Base-by-base conservation (phyloP, 768 basidiomycete genomes). In the Rhizopogon sp. region DNA sequence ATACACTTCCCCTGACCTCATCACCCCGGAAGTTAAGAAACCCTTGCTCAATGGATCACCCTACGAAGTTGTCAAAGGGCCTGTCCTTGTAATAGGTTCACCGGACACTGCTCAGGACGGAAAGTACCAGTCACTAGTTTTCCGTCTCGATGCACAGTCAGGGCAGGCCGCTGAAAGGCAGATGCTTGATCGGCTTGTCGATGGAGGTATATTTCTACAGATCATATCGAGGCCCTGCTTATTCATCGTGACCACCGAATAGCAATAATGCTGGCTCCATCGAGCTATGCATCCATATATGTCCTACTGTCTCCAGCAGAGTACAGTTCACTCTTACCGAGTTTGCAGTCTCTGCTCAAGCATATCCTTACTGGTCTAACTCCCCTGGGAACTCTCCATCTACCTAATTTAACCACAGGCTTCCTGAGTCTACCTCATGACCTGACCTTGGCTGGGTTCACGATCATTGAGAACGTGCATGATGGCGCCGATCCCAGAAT, bases 151-250 rank as follows among this genome's bases (percentile, higher is more conserved):
- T 68, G 69, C 69, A 55, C 76, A 74, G 16, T 31, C 58, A 29
- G 58, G 61, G 17, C 70, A 78, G 58, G 64, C 72, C 35, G 84
- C 91, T 31, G 90, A 94, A 62, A 85, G 80, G 63, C 85, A 92
- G 65, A 82, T 94, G 74, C 72, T 93, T 29, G 92, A 95, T 68
- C 78, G 93, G 57, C 72, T 95, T 57, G 73, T 92, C 14, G 91
- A 90, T 69, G 79, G 81, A 74, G 92, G 92, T 93, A 63, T 51
- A 77, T 70, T 14, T 58, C 35, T 52, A 56, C 42, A 35, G 50
- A 53, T 31, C 45, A 14, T 20, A 53, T 31, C 43, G 22, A n/a
- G 33, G 25, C 25, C 17, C 49, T 41, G 25, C 11, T 10, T 42
- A 39, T 20, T 56, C n/a, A 43, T n/a, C 20, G 29, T 39, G 43